Evolutionary conservation across 2,329 filamentous ascomycete species (phyloP).

Genomic region (Graphilbum ipis-grandicollis): DNA sequence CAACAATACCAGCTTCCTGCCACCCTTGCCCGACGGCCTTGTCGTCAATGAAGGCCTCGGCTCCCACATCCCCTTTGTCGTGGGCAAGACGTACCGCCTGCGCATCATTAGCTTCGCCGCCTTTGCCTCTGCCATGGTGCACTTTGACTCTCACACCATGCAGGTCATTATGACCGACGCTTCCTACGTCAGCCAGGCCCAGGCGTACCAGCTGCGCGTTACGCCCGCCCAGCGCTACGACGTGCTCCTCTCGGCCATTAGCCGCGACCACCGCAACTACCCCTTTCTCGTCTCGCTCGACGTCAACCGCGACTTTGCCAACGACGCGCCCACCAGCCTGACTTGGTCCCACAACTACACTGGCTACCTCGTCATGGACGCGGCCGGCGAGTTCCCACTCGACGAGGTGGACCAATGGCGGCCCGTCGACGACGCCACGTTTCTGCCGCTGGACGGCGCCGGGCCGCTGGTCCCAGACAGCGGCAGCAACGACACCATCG

Average conservation of each 20-base stretch:
- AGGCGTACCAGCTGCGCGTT: constrained; percentile 21
- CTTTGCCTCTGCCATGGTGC: constrained; percentile 23
- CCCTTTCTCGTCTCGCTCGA: constrained; percentile 26
- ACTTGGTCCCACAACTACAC: constrained; percentile 23
- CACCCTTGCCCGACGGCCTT: constrained; percentile 23
- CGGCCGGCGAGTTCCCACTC: constrained; percentile 11
- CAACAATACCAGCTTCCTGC: constrained; percentile 20
- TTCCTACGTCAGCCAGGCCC: constrained; percentile 19
- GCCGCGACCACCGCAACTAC: constrained; percentile 21
- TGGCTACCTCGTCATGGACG: constrained; percentile 23
- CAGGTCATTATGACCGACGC: constrained; percentile 26
- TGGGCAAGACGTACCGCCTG: constrained; percentile 27
- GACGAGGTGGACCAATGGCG: constrained; percentile 20
- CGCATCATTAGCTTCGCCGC: constrained; percentile 28
- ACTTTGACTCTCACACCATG: constrained; percentile 26
- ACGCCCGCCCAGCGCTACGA: constrained; percentile 28
- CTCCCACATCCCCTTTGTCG: constrained; percentile 18
- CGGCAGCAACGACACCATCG: too few relatives aligned
- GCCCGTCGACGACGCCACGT: constrained; percentile 44
- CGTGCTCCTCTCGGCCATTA: constrained; percentile 18
- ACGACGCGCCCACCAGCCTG: constrained; percentile 10
- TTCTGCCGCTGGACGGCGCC: constrained; percentile 33
- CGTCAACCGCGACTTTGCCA: constrained; percentile 23
- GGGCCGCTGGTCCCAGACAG: constrained; percentile 14
- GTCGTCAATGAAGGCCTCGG: constrained; percentile 25